phyloP scores from a whole-genome alignment of 345 rosid species.

The Viola odorata region DNA sequence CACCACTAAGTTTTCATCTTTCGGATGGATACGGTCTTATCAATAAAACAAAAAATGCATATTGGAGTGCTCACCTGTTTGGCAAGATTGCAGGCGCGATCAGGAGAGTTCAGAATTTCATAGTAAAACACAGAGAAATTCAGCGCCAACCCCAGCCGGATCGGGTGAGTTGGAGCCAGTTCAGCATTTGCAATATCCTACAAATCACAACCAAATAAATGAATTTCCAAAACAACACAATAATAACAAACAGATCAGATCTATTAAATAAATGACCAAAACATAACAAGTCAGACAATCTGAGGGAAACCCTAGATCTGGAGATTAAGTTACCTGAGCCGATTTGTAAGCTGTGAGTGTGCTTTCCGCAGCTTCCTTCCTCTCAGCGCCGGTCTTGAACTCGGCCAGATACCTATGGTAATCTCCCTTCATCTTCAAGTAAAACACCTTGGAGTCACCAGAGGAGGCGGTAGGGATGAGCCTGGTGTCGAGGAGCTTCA shows the following conservation, averaged over 20 bases:
- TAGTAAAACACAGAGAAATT: constrained; percentile 91
- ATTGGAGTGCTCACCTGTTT: constrained; percentile 55
- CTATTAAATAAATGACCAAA: not conserved
- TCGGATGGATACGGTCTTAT: no score
- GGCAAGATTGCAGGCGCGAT: constrained; percentile 89
- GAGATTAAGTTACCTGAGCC: constrained; percentile 57
- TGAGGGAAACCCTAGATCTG: not conserved
- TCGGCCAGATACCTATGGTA: constrained; percentile 86
- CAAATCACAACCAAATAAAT: constrained; percentile 5
- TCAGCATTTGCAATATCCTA: constrained; percentile 86
- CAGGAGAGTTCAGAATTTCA: constrained; percentile 88
- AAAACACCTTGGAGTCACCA: constrained; percentile 83
- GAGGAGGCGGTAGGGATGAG: constrained; percentile 64
- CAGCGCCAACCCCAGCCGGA: constrained; percentile 82
- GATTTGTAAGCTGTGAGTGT: constrained; percentile 81
- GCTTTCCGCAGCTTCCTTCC: constrained; percentile 83
- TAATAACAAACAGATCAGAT: not conserved
- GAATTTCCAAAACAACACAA: not conserved
- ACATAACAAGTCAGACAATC: not conserved
- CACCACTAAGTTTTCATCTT: no score
- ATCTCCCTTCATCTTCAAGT: constrained; percentile 89
- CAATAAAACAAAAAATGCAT: no score
- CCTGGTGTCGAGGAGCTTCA: constrained; percentile 66
- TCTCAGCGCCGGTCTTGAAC: constrained; percentile 73
- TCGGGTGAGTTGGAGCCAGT: constrained; percentile 85